These are phyloP conservation scores for Cardiospermum halicacabum DNA, from an alignment of 345 rosid species.

Conservation along the genomic window DNA sequence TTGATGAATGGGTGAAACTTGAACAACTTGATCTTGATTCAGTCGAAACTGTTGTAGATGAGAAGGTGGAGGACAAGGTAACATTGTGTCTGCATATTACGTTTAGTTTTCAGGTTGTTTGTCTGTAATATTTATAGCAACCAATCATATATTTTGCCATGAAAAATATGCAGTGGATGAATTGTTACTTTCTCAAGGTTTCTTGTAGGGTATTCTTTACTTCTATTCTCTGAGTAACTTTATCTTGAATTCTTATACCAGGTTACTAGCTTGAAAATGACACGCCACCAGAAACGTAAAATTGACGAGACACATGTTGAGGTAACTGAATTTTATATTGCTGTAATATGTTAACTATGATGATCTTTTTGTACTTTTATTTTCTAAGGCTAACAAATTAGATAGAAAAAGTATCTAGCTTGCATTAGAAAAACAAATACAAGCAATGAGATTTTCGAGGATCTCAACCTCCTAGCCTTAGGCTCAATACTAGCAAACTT, in stretches of 20 bases:
- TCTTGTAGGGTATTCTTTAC: neutral
- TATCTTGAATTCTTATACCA: slow-evolving; percentile 13
- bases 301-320: slow-evolving; percentile 97
- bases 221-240: slow-evolving; percentile 7
- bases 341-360: neutral
- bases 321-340: slow-evolving; percentile 30
- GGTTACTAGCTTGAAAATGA: slow-evolving; percentile 97
- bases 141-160: neutral
- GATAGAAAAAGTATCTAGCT: too few relatives aligned
- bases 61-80: slow-evolving; percentile 98
- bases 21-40: slow-evolving; percentile 91
- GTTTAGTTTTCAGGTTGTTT: neutral
- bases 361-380: neutral
- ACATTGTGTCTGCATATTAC: neutral
- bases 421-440: too few relatives aligned
- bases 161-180: neutral
- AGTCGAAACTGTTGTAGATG: slow-evolving; percentile 87
- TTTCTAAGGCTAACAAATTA: too few relatives aligned
- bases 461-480: too few relatives aligned
- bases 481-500: too few relatives aligned
- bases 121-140: neutral
- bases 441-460: too few relatives aligned
- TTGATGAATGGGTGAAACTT: slow-evolving; percentile 96
- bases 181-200: neutral
- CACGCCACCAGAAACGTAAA: slow-evolving; percentile 96